Evolutionary conservation across 257 asterid genomes (phyloP), one percentile per base, ranked within the genome.

Genomic region (Knoxia roxburghii): DNA sequence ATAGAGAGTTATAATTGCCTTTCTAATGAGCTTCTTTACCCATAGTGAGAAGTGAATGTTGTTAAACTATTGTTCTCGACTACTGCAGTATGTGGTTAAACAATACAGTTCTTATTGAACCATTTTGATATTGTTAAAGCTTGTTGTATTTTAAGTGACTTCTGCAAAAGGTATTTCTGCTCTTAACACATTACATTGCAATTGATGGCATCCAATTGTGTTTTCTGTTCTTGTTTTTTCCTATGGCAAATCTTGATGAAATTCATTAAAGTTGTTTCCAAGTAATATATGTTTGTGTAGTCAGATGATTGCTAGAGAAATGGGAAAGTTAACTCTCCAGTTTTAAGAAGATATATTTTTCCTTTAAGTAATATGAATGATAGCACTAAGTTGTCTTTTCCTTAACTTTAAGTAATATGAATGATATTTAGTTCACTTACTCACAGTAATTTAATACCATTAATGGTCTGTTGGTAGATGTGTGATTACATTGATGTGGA

Each of bases 91-190:
- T 2, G 41, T 9, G 30, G 18, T 2, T 1, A 46, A 26, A 0
- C 18, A 24, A 18, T 21, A 12, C 55, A 2, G 37, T 21, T 51
- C 2, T 23, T 13, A 23, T n/a, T 12, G 51, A 15, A 5, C 43
- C 39, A 6, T 46, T 23, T 30, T 46, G 49, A 23, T 8, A 24
- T 49, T 6, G 45, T 46, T 30, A 29, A 33, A 49, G 21, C 4
- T 69, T 60, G 13, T 64, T 54, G 30, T 64, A 43, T 43, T 43
- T 68, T 68, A 58, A 50, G 40, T 46, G 90, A 86, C 59, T 70
- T 82, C 70, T 82, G 78, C 84, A 70, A 70, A 76, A 79, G 80
- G 87, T 85, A 54, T 32, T 23, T 39, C 21, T 43, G 17, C 18
- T 53, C 18, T 53, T 0, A n/a, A 43, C 14, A 24, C 41, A 12